phyloP scores from a whole-genome alignment of 805 yeast genomes.

The Clavispora asparagi region DNA sequence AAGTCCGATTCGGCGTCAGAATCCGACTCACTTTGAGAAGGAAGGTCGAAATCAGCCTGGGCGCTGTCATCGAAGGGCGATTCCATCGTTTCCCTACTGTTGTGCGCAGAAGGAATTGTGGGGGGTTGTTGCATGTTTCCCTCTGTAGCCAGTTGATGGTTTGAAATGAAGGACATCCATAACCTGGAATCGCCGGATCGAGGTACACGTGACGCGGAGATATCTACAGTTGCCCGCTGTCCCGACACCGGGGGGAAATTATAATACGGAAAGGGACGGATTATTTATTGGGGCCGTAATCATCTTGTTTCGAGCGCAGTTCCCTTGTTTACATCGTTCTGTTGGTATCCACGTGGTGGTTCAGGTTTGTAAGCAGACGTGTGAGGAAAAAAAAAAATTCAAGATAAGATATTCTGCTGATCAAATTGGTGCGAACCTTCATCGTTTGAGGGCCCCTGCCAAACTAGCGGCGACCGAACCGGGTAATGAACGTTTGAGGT shows the following conservation, averaged over 20 bases:
- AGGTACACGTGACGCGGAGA: neutral
- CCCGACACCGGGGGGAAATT: neutral
- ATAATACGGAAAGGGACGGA: too few species aligned
- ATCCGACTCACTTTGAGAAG: conserved; percentile 17
- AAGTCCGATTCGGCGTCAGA: conserved; percentile 41
- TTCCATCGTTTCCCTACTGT: conserved; percentile 1
- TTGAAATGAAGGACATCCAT: neutral
- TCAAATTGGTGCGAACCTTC: too few species aligned
- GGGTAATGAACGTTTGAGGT: neutral
- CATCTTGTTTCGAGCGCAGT: too few species aligned
- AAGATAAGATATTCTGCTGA: too few species aligned
- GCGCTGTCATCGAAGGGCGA: conserved; percentile 13
- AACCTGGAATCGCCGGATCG: neutral
- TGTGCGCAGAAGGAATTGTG: neutral
- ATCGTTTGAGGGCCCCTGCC: neutral
- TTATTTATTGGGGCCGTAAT: too few species aligned
- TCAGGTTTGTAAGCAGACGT: too few species aligned
- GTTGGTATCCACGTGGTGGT: too few species aligned
- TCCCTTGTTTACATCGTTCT: too few species aligned
- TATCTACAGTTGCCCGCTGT: neutral
- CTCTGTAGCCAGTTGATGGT: neutral
- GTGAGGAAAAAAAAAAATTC: too few species aligned
- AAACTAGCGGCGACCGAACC: neutral
- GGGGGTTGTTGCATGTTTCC: neutral
- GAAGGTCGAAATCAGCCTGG: neutral